These are phyloP conservation scores for Penicillium salamii DNA, from an alignment of 495 filamentous ascomycete species.

Conservation along the genomic window DNA sequence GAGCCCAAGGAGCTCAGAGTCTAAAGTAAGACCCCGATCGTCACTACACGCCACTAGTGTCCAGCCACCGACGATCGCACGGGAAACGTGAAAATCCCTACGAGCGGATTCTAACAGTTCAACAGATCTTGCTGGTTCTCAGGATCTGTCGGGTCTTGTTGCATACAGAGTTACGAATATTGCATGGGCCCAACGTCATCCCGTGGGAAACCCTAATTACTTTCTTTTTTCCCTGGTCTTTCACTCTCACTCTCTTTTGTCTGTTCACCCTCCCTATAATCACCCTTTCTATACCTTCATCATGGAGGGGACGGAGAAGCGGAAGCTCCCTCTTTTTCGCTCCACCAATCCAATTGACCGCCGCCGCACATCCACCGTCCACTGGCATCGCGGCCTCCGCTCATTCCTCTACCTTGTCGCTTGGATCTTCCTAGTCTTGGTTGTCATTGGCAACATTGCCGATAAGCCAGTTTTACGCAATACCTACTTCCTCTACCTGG, in stretches of 20 bases:
- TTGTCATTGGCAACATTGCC: conserved; percentile 69
- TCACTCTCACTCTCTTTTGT: background rate
- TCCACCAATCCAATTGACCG: conserved; percentile 21
- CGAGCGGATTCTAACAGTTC: too few species aligned
- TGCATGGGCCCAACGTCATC: conserved; percentile 3
- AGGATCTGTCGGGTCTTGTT: too few species aligned
- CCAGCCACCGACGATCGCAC: conserved; percentile 25
- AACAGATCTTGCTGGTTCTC: too few species aligned
- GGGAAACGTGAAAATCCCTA: background rate
- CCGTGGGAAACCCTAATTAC: background rate
- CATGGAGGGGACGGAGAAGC: conserved; percentile 21
- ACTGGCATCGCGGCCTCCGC: conserved; percentile 50
- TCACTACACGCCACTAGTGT: conserved; percentile 8
- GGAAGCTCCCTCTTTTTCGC: conserved; percentile 33
- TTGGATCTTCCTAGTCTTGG: conserved; percentile 73
- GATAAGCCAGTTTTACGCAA: conserved; percentile 55
- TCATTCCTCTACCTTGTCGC: conserved; percentile 69
- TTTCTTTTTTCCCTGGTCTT: background rate
- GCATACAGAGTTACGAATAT: too few species aligned
- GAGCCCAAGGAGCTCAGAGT: too few species aligned
- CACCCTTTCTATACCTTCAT: background rate
- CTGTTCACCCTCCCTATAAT: background rate
- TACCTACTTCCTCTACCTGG: conserved; percentile 80
- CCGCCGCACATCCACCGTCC: conserved; percentile 29
- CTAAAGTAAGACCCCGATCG: conserved; percentile 7